A percentile compares a stretch with the other conserved stretches of the same genome.
Conservation (phyloP, 805 yeast species). For the Pichia insulana region DNA sequence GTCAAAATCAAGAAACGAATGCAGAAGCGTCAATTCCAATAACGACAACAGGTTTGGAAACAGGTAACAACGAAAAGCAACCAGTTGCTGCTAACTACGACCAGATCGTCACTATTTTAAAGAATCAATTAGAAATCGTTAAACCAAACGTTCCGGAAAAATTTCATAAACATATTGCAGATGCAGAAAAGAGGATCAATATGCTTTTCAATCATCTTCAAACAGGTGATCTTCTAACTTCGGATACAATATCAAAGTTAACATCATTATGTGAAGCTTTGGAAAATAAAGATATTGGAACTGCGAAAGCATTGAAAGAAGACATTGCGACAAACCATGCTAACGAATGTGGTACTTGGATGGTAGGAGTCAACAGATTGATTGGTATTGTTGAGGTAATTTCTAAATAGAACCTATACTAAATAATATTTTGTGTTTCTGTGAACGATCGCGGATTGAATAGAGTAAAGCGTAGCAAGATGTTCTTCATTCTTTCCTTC, state of each 20-base stretch:
- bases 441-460: no score
- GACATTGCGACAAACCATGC: constrained; percentile 57
- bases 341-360: constrained; percentile 84
- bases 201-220: constrained; percentile 72
- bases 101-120: constrained; percentile 53
- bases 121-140: constrained; percentile 46
- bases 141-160: constrained; percentile 70
- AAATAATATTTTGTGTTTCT: no score
- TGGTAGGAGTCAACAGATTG: constrained; percentile 82
- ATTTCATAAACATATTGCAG: constrained; percentile 62
- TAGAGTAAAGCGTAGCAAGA: no score
- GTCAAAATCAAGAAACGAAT: no score
- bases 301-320: constrained; percentile 48
- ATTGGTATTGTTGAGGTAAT: constrained; percentile 59
- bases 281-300: constrained; percentile 42
- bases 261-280: constrained; percentile 42
- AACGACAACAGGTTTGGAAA: constrained; percentile 30
- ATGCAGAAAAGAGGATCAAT: constrained; percentile 74
- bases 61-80: constrained; percentile 31
- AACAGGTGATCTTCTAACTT: constrained; percentile 56
- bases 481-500: not conserved
- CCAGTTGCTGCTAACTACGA: constrained; percentile 48
- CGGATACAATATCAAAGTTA: constrained; percentile 47
- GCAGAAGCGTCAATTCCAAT: not conserved
- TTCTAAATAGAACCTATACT: not conserved